A percentile compares a stretch with the other conserved stretches of the same genome.
Evolutionary conservation across 306 rosid species (phyloP).

Genomic region (Rosa persica): DNA sequence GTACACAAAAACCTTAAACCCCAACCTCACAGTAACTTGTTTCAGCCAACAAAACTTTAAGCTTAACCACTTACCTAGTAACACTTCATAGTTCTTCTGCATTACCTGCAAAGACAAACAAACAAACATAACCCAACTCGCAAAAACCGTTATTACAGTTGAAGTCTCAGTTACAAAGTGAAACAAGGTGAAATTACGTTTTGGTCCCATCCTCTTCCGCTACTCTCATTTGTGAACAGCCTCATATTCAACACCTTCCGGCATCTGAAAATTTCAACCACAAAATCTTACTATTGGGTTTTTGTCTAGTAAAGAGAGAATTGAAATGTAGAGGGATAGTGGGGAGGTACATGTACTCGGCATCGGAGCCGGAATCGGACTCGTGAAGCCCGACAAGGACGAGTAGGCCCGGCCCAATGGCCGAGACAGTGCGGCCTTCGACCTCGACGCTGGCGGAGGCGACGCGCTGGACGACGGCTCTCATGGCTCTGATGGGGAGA

Average conservation of each 20-base stretch:
- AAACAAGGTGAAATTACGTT: constrained; percentile 32
- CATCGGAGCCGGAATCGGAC: constrained; percentile 72
- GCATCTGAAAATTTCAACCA: constrained; percentile 38
- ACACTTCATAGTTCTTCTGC: constrained; percentile 77
- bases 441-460: constrained; percentile 89
- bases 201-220: constrained; percentile 84
- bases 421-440: constrained; percentile 71
- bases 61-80: constrained; percentile 44
- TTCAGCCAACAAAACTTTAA: background rate
- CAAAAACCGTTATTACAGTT: constrained; percentile 14
- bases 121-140: background rate
- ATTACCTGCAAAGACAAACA: constrained; percentile 46
- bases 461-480: constrained; percentile 89
- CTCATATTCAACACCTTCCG: constrained; percentile 93
- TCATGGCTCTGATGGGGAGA: constrained; percentile 58
- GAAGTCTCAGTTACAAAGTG: background rate
- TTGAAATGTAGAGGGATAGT: background rate
- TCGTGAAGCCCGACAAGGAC: constrained; percentile 86
- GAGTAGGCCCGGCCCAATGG: constrained; percentile 90
- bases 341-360: constrained; percentile 66
- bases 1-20: background rate
- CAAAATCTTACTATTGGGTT: background rate
- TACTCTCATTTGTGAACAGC: constrained; percentile 66
- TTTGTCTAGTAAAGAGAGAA: background rate
- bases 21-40: background rate